A percentile compares a stretch with the other conserved stretches of the same genome.
Conservation (phyloP, 2,329 filamentous ascomycete species). For the Periconia sp. region DNA sequence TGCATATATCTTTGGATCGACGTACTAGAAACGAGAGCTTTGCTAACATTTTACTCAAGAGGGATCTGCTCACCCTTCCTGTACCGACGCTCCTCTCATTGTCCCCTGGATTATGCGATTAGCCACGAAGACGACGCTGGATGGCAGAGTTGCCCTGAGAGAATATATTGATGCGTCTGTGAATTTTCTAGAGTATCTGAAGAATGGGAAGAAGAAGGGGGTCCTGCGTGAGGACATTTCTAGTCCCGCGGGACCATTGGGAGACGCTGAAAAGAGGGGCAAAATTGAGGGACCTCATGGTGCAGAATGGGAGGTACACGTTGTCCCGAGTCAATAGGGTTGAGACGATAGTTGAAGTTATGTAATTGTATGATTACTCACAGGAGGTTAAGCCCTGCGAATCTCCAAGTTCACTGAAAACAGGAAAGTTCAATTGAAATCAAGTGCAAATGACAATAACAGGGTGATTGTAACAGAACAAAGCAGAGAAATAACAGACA, state of each 20-base stretch:
- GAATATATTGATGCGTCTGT: slow-evolving; percentile 63
- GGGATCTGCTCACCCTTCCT: slow-evolving; percentile 59
- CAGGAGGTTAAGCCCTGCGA: not conserved
- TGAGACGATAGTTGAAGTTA: not conserved
- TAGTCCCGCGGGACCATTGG: slow-evolving; percentile 40
- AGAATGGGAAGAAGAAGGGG: slow-evolving; percentile 44
- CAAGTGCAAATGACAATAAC: no score
- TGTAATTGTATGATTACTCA: not conserved
- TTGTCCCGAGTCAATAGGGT: slow-evolving; percentile 31
- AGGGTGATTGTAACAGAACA: no score
- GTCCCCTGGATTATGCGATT: slow-evolving; percentile 63
- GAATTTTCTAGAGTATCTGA: slow-evolving; percentile 58
- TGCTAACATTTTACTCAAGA: slow-evolving; percentile 7
- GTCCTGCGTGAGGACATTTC: slow-evolving; percentile 55
- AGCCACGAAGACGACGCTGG: slow-evolving; percentile 63
- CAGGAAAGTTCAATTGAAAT: no score
- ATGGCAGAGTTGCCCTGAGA: slow-evolving; percentile 57
- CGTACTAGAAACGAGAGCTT: slow-evolving; percentile 2
- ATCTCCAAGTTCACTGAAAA: no score
- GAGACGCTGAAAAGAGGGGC: slow-evolving; percentile 24
- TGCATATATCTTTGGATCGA: slow-evolving; percentile 11
- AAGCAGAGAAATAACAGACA: no score
- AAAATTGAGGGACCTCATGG: slow-evolving; percentile 26
- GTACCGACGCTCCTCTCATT: slow-evolving; percentile 68
- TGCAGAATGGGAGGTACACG: slow-evolving; percentile 49